These are phyloP conservation scores for Malus sieversii DNA, from an alignment of 306 rosid genomes.

Conservation along the genomic window DNA sequence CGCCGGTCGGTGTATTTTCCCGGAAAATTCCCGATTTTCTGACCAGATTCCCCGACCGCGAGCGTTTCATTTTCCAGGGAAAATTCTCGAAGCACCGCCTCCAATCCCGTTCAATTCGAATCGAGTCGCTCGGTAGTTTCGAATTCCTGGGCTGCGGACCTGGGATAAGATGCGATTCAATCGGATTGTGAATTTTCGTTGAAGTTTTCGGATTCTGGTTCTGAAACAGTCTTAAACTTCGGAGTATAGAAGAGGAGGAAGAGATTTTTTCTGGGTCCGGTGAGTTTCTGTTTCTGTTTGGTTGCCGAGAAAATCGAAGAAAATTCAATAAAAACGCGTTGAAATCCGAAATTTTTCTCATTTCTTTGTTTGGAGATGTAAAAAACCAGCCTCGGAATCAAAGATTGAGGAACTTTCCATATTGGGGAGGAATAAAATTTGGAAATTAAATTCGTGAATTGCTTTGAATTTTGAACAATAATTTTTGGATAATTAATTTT, in stretches of 20 bases:
- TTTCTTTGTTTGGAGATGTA: background rate
- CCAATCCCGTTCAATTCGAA: background rate
- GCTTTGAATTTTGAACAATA: background rate
- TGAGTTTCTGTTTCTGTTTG: slow-evolving; percentile 17
- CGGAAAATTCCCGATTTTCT: slow-evolving; percentile 28
- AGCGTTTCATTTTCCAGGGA: background rate
- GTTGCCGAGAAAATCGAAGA: background rate
- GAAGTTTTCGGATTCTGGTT: background rate
- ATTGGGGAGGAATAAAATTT: background rate
- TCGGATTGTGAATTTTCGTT: background rate
- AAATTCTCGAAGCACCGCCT: background rate
- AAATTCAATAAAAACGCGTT: background rate
- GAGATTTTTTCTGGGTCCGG: background rate
- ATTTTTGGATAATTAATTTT: background rate
- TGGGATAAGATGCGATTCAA: background rate
- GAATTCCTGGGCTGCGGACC: background rate
- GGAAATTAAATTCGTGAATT: background rate
- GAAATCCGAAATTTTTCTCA: background rate
- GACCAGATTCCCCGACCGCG: slow-evolving; percentile 34
- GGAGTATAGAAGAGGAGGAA: background rate
- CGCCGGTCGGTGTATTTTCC: slow-evolving; percentile 52
- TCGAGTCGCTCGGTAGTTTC: background rate
- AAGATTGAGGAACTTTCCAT: background rate
- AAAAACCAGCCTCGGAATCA: background rate
- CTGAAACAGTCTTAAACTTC: background rate